phyloP scores from a whole-genome alignment of 1,139 yeast species.

The Protomyces arabidopsidicola region DNA sequence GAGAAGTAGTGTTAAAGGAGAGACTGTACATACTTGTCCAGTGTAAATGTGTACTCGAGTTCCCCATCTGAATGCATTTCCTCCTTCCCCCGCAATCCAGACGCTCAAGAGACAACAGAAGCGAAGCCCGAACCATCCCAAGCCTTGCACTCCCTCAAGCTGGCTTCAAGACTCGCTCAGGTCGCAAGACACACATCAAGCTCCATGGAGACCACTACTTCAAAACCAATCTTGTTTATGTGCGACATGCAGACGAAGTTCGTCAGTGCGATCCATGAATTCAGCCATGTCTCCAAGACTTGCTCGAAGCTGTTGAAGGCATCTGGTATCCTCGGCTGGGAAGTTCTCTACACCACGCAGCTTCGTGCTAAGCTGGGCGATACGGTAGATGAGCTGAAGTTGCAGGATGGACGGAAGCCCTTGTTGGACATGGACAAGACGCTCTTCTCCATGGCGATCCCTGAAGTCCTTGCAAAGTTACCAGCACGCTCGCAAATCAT shows the following conservation, averaged over 20 bases:
- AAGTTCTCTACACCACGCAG: slow-evolving; percentile 38
- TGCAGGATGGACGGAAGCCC: slow-evolving; percentile 30
- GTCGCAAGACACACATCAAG: neutral
- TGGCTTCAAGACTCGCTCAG: neutral
- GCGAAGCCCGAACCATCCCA: no score
- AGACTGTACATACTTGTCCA: neutral
- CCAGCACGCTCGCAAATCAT: slow-evolving; percentile 34
- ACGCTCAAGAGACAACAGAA: neutral
- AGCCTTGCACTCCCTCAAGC: neutral
- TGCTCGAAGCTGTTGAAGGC: slow-evolving; percentile 34
- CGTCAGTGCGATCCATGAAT: slow-evolving; percentile 23
- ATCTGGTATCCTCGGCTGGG: slow-evolving; percentile 33
- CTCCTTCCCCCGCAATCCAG: neutral
- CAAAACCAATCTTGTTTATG: slow-evolving; percentile 10
- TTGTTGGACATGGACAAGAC: slow-evolving; percentile 36
- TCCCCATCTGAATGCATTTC: neutral
- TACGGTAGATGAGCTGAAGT: slow-evolving; percentile 35
- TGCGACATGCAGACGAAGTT: slow-evolving; percentile 27
- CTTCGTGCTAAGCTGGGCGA: slow-evolving; percentile 35
- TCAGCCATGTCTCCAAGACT: slow-evolving; percentile 15
- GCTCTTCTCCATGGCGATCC: slow-evolving; percentile 36
- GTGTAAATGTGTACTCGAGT: neutral
- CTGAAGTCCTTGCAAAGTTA: slow-evolving; percentile 34
- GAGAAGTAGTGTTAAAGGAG: no score
- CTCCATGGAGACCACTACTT: neutral